These are phyloP conservation scores for Phoma herbarum DNA, from an alignment of 2,329 filamentous ascomycete species.

Conservation along the genomic window DNA sequence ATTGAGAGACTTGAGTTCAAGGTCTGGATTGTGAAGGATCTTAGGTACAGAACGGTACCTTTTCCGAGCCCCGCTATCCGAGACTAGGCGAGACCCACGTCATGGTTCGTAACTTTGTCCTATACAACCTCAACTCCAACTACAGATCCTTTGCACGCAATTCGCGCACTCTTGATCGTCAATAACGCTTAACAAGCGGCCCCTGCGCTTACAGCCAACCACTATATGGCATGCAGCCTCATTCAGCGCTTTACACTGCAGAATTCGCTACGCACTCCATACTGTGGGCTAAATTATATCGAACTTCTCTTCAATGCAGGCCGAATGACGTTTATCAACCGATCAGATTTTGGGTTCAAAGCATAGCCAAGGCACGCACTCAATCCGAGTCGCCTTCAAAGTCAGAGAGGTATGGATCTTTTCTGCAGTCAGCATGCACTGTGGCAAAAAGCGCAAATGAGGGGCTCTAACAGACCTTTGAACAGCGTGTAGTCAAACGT, in stretches of 20 bases:
- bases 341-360: not conserved
- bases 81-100: slow-evolving; percentile 37
- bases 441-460: not conserved
- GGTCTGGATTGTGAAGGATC: slow-evolving; percentile 17
- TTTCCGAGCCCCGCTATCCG: slow-evolving; percentile 37
- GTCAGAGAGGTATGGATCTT: slow-evolving; percentile 58
- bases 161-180: not conserved
- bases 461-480: slow-evolving; percentile 48
- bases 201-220: not conserved
- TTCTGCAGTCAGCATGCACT: slow-evolving; percentile 8
- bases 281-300: not conserved
- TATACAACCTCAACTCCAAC: not conserved
- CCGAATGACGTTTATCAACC: not conserved
- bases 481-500: slow-evolving; percentile 55
- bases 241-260: not conserved
- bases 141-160: not conserved
- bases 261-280: not conserved
- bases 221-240: not conserved
- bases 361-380: not conserved
- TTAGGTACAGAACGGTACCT: slow-evolving; percentile 19
- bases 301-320: not conserved
- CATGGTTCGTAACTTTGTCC: slow-evolving; percentile 18
- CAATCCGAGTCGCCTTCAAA: slow-evolving; percentile 58
- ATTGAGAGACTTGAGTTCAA: not conserved
- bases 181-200: not conserved